Conservation (phyloP, 169 alveolate genomes). For the Cryptosporidium ubiquitum region DNA sequence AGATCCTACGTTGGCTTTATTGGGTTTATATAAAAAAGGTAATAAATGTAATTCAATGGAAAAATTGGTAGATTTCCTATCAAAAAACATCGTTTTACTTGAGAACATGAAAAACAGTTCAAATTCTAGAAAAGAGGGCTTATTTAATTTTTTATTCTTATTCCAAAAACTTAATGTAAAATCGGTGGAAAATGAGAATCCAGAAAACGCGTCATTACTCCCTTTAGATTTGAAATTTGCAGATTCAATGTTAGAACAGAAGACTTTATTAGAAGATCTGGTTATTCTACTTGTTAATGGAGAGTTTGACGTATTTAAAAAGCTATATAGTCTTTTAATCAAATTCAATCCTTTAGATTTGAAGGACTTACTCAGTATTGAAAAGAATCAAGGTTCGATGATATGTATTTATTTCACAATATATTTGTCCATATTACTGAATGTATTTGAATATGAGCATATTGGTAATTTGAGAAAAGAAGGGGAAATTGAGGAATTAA, state of each 20-base stretch:
- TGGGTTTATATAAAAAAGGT: background rate
- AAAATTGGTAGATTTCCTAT: slow-evolving; percentile 20
- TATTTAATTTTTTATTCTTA: slow-evolving; percentile 26
- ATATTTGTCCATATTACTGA: slow-evolving; percentile 7
- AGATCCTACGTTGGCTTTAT: slow-evolving; percentile 1
- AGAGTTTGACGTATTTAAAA: background rate
- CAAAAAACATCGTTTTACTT: slow-evolving; percentile 7
- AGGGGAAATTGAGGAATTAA: background rate
- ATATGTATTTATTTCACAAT: slow-evolving; percentile 50
- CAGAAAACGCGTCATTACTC: background rate
- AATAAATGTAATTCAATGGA: slow-evolving; percentile 18
- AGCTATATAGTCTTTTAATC: background rate
- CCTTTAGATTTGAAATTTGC: slow-evolving; percentile 27
- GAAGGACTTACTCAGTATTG: background rate
- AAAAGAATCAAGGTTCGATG: slow-evolving; percentile 2
- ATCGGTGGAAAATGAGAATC: background rate
- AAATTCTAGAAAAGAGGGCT: background rate
- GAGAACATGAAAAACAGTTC: background rate
- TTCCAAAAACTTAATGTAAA: slow-evolving; percentile 10
- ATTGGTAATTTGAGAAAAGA: background rate
- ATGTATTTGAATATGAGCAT: background rate
- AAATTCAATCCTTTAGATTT: slow-evolving; percentile 38
- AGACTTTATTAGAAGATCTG: slow-evolving; percentile 18
- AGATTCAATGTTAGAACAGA: slow-evolving; percentile 15
- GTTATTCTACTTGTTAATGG: background rate